Evolutionary conservation across 768 basidiomycete species (phyloP).

Genomic region (Tephrocybe sp.): DNA sequence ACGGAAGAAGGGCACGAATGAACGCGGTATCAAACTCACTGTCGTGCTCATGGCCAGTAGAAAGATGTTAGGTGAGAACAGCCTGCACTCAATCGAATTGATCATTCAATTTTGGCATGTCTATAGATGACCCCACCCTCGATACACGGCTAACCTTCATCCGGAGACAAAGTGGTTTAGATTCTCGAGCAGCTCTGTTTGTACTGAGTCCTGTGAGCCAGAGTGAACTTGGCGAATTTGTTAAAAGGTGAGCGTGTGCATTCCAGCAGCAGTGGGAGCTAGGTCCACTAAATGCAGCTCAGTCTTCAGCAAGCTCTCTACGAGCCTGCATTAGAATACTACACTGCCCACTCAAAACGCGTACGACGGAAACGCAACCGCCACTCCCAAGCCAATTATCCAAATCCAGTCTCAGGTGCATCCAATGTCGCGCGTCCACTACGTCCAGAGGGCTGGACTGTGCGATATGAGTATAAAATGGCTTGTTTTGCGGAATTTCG

Average conservation of each 20-base stretch:
- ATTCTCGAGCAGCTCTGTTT: constrained; percentile 90
- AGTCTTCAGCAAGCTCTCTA: constrained; percentile 89
- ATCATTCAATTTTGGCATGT: neutral
- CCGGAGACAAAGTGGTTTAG: constrained; percentile 83
- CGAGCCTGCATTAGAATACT: constrained; percentile 91
- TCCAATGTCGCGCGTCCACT: constrained; percentile 56
- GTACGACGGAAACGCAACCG: constrained; percentile 88
- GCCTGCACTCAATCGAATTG: neutral
- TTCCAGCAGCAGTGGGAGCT: neutral
- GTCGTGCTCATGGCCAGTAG: constrained; percentile 92
- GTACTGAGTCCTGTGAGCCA: constrained; percentile 90
- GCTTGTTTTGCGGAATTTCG: constrained; percentile 95
- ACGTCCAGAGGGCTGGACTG: constrained; percentile 89
- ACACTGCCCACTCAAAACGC: constrained; percentile 89
- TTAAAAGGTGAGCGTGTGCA: constrained; percentile 58
- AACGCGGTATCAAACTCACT: constrained; percentile 91
- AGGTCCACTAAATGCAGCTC: constrained; percentile 9
- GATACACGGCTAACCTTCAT: constrained; percentile 87
- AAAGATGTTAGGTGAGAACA: constrained; percentile 71
- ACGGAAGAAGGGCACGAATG: constrained; percentile 76
- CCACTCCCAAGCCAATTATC: constrained; percentile 63
- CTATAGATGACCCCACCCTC: constrained; percentile 77
- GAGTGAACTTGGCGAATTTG: constrained; percentile 88
- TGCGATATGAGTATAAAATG: constrained; percentile 97
- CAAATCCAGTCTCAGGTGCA: constrained; percentile 47